Conservation (phyloP, 2,329 filamentous ascomycete genomes). For the Proliferodiscus dingleyae region DNA sequence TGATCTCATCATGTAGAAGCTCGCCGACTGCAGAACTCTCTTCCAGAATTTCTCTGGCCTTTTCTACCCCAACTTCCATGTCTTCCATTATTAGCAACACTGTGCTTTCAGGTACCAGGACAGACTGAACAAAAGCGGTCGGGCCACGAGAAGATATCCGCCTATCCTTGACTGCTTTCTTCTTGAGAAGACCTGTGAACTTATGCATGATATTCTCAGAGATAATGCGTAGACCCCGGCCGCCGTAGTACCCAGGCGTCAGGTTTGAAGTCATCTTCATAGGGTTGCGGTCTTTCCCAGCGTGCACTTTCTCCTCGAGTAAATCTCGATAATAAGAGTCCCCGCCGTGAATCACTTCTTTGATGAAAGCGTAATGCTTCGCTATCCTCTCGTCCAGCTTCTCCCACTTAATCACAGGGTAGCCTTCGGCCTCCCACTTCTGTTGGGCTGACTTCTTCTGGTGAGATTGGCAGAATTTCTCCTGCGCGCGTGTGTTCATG, state of each 20-base stretch:
- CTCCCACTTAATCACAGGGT: conserved; percentile 69
- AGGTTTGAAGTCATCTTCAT: conserved; percentile 47
- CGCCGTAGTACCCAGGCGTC: conserved; percentile 79
- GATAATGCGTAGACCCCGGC: conserved; percentile 66
- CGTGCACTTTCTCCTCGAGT: conserved; percentile 50
- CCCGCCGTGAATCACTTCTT: conserved; percentile 50
- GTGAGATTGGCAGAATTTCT: conserved; percentile 60
- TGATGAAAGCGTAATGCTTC: conserved; percentile 50
- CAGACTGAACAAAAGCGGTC: conserved; percentile 65
- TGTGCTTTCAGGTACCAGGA: conserved; percentile 69
- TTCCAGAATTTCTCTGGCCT: conserved; percentile 29
- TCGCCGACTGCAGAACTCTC: conserved; percentile 25
- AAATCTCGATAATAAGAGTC: conserved; percentile 56
- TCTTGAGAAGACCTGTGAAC: conserved; percentile 56
- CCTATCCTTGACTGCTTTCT: conserved; percentile 57
- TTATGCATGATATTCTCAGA: conserved; percentile 60
- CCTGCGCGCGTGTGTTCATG: conserved; percentile 54
- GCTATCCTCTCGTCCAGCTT: conserved; percentile 54
- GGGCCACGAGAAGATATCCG: conserved; percentile 63
- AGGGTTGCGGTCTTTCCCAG: conserved; percentile 56
- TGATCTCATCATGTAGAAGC: conserved; percentile 37
- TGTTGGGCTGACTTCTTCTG: conserved; percentile 48
- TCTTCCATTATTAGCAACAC: conserved; percentile 54
- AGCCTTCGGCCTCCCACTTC: conserved; percentile 41
- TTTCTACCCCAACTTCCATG: conserved; percentile 41